These are phyloP conservation scores for Paramyrothecium sp. DNA, from an alignment of 2,329 filamentous ascomycete genomes.

Conservation along the genomic window DNA sequence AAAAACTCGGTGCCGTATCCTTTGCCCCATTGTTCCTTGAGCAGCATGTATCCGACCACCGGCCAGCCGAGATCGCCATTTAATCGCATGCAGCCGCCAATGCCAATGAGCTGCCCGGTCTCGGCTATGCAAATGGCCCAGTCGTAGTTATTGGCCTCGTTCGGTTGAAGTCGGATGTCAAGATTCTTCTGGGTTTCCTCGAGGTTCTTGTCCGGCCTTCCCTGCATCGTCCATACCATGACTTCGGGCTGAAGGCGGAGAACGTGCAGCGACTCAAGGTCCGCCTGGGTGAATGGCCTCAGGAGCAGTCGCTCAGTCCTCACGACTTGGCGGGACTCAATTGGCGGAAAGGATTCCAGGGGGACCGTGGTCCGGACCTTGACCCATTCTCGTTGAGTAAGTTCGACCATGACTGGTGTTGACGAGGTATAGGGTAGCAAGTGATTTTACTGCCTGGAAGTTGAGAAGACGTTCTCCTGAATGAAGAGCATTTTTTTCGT, in stretches of 20 bases:
- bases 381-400: slow-evolving; percentile 25
- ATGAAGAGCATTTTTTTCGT: too few species aligned
- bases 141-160: slow-evolving; percentile 53
- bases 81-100: slow-evolving; percentile 40
- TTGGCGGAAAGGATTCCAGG: slow-evolving; percentile 36
- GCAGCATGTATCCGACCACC: slow-evolving; percentile 57
- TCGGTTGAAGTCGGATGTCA: slow-evolving; percentile 41
- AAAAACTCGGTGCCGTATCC: slow-evolving; percentile 59
- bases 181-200: slow-evolving; percentile 42
- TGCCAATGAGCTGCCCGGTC: slow-evolving; percentile 50
- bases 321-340: slow-evolving; percentile 35
- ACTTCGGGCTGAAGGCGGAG: slow-evolving; percentile 59
- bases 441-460: too few species aligned
- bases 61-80: slow-evolving; percentile 49
- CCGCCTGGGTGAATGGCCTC: slow-evolving; percentile 46
- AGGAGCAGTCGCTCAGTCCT: slow-evolving; percentile 55
- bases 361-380: slow-evolving; percentile 50
- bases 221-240: slow-evolving; percentile 56
- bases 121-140: slow-evolving; percentile 48
- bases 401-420: slow-evolving; percentile 14
- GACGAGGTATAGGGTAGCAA: neutral
- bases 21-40: slow-evolving; percentile 50
- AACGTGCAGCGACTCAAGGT: slow-evolving; percentile 47
- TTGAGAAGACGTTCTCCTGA: too few species aligned
- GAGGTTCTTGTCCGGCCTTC: slow-evolving; percentile 39